phyloP scores from a whole-genome alignment of 108 stramenopile species.

The Pseudonitzschia multistriata region DNA sequence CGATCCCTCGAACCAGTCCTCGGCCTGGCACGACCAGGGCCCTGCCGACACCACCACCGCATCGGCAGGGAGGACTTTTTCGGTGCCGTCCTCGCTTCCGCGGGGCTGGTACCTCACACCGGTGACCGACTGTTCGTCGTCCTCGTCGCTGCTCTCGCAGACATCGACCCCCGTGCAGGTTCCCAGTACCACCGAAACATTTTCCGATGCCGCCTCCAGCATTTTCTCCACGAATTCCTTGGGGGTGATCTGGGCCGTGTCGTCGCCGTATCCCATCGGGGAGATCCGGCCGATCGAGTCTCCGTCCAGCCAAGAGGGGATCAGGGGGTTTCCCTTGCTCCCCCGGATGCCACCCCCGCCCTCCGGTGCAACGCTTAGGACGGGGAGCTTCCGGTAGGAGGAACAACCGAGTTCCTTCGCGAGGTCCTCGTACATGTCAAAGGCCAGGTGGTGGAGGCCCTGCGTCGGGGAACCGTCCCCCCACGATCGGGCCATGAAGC shows the following conservation, averaged over 20 bases:
- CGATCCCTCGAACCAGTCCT: constrained; percentile 75
- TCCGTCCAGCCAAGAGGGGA: constrained; percentile 80
- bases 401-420: constrained; percentile 54
- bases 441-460: constrained; percentile 49
- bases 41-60: constrained; percentile 71
- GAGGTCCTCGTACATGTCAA: constrained; percentile 80
- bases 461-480: constrained; percentile 47
- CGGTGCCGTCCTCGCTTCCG: constrained; percentile 20
- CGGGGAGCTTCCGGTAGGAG: constrained; percentile 81
- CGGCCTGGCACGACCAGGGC: constrained; percentile 79
- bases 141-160: constrained; percentile 24
- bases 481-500: constrained; percentile 83
- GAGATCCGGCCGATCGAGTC: constrained; percentile 47
- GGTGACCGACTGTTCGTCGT: constrained; percentile 32
- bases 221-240: constrained; percentile 79
- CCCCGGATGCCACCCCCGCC: constrained; percentile 32
- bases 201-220: constrained; percentile 36
- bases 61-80: constrained; percentile 47
- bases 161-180: constrained; percentile 52
- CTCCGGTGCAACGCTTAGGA: constrained; percentile 61
- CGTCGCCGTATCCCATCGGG: constrained; percentile 74
- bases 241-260: constrained; percentile 87
- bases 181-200: constrained; percentile 60
- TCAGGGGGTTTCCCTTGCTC: constrained; percentile 29
- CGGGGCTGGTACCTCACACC: constrained; percentile 61